Evolutionary conservation across 768 basidiomycete species (phyloP).

Genomic region (Chlorophyllum brunneum): DNA sequence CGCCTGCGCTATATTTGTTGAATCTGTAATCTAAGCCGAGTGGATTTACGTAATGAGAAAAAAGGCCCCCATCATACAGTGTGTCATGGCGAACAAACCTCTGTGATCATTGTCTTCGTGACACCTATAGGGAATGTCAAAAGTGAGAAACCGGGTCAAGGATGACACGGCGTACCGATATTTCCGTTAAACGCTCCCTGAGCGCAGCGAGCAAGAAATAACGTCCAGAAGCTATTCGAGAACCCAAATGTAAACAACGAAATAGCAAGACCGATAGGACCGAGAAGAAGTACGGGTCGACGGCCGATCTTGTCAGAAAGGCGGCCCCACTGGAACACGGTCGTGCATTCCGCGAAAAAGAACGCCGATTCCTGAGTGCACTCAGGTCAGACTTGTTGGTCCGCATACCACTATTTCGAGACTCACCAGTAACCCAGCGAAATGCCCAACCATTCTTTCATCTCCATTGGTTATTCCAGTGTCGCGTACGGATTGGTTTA

Average conservation of each 20-base stretch:
- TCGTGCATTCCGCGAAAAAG: slow-evolving; percentile 28
- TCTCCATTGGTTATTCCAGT: slow-evolving; percentile 34
- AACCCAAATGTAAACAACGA: slow-evolving; percentile 31
- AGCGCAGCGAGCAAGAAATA: slow-evolving; percentile 21
- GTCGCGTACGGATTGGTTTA: slow-evolving; percentile 32
- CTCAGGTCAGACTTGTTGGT: not conserved
- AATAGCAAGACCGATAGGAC: slow-evolving; percentile 27
- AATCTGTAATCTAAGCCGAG: slow-evolving; percentile 23
- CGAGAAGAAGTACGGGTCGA: slow-evolving; percentile 29
- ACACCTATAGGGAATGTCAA: slow-evolving; percentile 20
- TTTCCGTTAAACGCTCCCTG: slow-evolving; percentile 32
- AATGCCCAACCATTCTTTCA: slow-evolving; percentile 36
- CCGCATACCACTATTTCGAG: not conserved
- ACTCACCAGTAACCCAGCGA: slow-evolving; percentile 36
- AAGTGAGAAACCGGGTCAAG: not conserved
- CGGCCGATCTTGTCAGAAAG: slow-evolving; percentile 33
- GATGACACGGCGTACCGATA: slow-evolving; percentile 18
- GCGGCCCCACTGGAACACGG: slow-evolving; percentile 31
- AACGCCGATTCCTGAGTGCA: slow-evolving; percentile 30
- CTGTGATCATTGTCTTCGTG: slow-evolving; percentile 32
- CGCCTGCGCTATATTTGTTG: slow-evolving; percentile 24
- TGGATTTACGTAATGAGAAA: too few species aligned
- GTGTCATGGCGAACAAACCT: slow-evolving; percentile 19
- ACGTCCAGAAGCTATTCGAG: slow-evolving; percentile 24
- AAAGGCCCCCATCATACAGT: not conserved